Evolutionary conservation across 441 rosid species (phyloP).

Genomic region (Flueggea neowawraea): DNA sequence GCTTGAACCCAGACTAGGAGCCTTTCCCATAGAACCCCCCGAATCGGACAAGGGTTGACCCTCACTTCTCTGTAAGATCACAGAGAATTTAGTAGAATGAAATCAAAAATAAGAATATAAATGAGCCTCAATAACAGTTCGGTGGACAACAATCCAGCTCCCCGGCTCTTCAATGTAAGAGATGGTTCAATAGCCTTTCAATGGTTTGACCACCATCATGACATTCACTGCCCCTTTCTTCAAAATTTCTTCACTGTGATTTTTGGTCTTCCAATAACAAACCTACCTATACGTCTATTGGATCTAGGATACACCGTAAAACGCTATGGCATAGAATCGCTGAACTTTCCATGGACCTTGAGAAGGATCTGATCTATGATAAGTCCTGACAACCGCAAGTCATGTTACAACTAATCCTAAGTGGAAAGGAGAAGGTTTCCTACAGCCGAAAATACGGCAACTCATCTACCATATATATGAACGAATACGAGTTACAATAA

Average conservation of each 20-base stretch:
- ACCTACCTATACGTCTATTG: too few relatives aligned
- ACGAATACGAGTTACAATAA: neutral
- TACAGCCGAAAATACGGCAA: too few relatives aligned
- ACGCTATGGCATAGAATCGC: too few relatives aligned
- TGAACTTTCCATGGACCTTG: too few relatives aligned
- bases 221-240: neutral
- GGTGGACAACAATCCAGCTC: neutral
- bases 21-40: slow-evolving; percentile 39
- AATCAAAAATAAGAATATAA: neutral
- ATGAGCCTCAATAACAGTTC: neutral
- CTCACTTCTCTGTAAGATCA: slow-evolving; percentile 29
- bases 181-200: neutral
- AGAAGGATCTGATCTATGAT: too few relatives aligned
- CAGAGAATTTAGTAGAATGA: slow-evolving; percentile 2
- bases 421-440: too few relatives aligned
- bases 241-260: neutral
- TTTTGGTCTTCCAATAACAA: neutral
- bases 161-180: neutral
- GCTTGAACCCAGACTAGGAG: slow-evolving; percentile 58
- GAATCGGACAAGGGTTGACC: slow-evolving; percentile 26
- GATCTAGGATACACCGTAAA: too few relatives aligned
- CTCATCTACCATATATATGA: neutral
- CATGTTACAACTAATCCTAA: too few relatives aligned
- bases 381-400: too few relatives aligned
- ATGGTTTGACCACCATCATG: neutral